Conservation (phyloP, 2,329 filamentous ascomycete species). For the Rutstroemia sp. region DNA sequence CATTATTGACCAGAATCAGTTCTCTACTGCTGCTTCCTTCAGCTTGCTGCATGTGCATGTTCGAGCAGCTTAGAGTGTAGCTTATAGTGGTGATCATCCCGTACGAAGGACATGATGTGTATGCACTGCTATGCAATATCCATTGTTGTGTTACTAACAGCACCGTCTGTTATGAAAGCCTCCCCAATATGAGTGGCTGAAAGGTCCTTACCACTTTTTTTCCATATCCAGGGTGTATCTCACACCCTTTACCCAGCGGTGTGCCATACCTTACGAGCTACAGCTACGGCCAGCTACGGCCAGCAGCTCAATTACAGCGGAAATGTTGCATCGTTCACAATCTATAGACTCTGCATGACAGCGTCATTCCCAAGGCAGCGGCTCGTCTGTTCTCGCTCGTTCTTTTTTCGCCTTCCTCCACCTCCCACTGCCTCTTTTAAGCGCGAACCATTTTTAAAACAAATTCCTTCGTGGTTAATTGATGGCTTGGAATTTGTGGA, state of each 20-base stretch:
- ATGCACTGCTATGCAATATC: not conserved
- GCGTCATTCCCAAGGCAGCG: constrained; percentile 7
- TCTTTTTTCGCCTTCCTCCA: no score
- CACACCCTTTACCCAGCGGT: not conserved
- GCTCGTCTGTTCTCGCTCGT: not conserved
- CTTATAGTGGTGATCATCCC: not conserved
- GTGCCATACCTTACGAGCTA: not conserved
- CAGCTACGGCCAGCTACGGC: no score
- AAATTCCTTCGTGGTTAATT: not conserved
- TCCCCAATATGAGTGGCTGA: not conserved
- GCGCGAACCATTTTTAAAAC: not conserved
- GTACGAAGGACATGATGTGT: not conserved
- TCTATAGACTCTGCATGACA: constrained; percentile 1
- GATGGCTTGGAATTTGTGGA: constrained; percentile 2
- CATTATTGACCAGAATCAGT: not conserved
- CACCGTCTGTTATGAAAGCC: not conserved
- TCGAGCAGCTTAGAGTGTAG: not conserved
- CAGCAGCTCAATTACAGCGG: not conserved
- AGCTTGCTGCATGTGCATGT: not conserved
- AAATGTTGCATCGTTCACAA: not conserved
- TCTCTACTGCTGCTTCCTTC: not conserved
- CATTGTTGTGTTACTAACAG: not conserved
- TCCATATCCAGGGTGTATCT: no score
- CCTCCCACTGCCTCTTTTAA: not conserved
- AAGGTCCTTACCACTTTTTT: not conserved